Percentiles rank a stretch among this genome's conserved stretches.
Evolutionary conservation across 1,284 basidiomycete species (phyloP).

Genomic region (Boletus sp.): DNA sequence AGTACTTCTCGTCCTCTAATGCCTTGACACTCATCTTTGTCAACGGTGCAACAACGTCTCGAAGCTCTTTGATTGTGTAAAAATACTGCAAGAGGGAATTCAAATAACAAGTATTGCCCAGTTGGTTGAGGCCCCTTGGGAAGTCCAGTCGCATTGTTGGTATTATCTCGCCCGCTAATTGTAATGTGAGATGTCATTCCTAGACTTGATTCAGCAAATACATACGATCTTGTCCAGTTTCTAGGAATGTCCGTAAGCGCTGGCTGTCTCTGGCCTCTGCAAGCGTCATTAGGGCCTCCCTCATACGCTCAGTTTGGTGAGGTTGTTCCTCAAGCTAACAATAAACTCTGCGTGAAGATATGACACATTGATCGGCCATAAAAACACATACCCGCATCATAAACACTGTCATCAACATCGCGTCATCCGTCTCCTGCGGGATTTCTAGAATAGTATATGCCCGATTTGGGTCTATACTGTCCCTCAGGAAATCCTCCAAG

Average conservation of each 20-base stretch:
- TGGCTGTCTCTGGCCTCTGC: slow-evolving; percentile 74
- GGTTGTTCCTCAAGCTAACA: slow-evolving; percentile 76
- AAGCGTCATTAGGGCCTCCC: slow-evolving; percentile 67
- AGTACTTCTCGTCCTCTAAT: slow-evolving; percentile 68
- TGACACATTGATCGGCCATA: slow-evolving; percentile 1
- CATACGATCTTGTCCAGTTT: slow-evolving; percentile 75
- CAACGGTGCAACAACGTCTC: slow-evolving; percentile 73
- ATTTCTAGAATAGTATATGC: slow-evolving; percentile 79
- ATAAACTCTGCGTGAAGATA: slow-evolving; percentile 14
- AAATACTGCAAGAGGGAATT: slow-evolving; percentile 85
- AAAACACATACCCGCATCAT: slow-evolving; percentile 66
- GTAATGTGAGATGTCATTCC: slow-evolving; percentile 12
- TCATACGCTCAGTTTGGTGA: slow-evolving; percentile 62
- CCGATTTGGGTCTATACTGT: slow-evolving; percentile 67
- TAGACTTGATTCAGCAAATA: slow-evolving; percentile 22
- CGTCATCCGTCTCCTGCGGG: slow-evolving; percentile 72
- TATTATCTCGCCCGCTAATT: slow-evolving; percentile 63
- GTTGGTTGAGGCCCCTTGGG: slow-evolving; percentile 88
- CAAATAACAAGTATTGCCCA: slow-evolving; percentile 93
- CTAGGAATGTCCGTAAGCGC: slow-evolving; percentile 67
- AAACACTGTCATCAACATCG: slow-evolving; percentile 75
- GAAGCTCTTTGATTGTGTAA: slow-evolving; percentile 90
- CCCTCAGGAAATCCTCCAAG: slow-evolving; percentile 59
- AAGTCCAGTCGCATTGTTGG: slow-evolving; percentile 60
- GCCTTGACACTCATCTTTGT: slow-evolving; percentile 57